Evolutionary conservation across 23 red algal genomes (phyloP).

Genomic region (Agarophyton chilense): DNA sequence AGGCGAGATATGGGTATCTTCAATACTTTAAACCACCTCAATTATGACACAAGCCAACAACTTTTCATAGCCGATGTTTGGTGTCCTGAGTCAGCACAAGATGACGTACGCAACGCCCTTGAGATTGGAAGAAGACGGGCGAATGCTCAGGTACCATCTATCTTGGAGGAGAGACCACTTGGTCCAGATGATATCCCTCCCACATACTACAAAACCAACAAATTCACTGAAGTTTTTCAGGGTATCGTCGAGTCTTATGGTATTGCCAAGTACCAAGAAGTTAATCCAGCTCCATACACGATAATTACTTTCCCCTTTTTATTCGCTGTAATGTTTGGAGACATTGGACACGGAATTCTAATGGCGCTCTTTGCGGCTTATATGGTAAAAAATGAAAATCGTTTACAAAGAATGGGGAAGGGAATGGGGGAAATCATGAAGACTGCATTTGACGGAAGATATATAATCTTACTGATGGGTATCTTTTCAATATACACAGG

Average conservation of each 20-base stretch:
- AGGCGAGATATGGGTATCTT: conserved; percentile 90
- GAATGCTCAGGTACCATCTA: conserved; percentile 87
- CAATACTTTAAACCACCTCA: conserved; percentile 88
- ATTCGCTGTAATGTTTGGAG: conserved; percentile 99
- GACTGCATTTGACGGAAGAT: conserved; percentile 86
- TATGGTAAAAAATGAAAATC: conserved; percentile 78
- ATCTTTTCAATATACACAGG: conserved; percentile 99
- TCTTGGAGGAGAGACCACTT: conserved; percentile 77
- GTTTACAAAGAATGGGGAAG: conserved; percentile 42
- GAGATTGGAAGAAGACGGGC: conserved; percentile 73
- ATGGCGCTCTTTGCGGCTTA: conserved; percentile 90
- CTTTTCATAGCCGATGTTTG: conserved; percentile 96
- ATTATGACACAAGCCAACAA: conserved; percentile 90
- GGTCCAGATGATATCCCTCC: conserved; percentile 61
- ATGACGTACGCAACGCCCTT: conserved; percentile 75
- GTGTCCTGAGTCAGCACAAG: conserved; percentile 75
- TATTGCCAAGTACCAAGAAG: conserved; percentile 91
- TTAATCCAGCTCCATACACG: conserved; percentile 96
- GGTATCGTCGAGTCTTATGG: conserved; percentile 97
- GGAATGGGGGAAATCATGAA: conserved; percentile 82
- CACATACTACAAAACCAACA: conserved; percentile 92
- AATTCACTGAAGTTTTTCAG: conserved; percentile 98
- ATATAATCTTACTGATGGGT: conserved; percentile 97
- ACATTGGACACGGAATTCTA: conserved; percentile 96
- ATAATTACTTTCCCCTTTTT: conserved; percentile 97